Evolutionary conservation across 331 rosid species (phyloP), one percentile per base, ranked within the genome.

Genomic region (Acacia concinna): DNA sequence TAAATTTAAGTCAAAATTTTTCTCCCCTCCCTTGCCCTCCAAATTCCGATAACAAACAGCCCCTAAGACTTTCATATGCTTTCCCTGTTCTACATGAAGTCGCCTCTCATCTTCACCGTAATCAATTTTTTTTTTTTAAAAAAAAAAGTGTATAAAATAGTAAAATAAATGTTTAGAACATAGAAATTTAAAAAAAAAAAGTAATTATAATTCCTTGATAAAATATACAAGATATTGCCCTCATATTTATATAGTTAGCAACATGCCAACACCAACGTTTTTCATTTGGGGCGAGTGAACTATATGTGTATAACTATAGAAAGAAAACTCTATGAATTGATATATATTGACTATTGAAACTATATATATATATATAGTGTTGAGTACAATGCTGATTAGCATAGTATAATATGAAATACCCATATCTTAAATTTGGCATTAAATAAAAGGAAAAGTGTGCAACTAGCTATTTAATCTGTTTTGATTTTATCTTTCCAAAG

Each of bases 1-100:
- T n/a, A n/a, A n/a, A n/a, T n/a, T n/a, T n/a, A n/a, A n/a, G n/a
- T n/a, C n/a, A n/a, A n/a, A n/a, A n/a, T n/a, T n/a, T n/a, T n/a
- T n/a, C n/a, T n/a, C n/a, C n/a, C n/a, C n/a, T n/a, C n/a, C n/a
- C n/a, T n/a, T n/a, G n/a, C n/a, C n/a, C n/a, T n/a, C n/a, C n/a
- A n/a, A n/a, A n/a, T n/a, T n/a, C n/a, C n/a, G n/a, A n/a, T n/a
- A n/a, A n/a, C n/a, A n/a, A n/a, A n/a, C n/a, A n/a, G n/a, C n/a
- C n/a, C n/a, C n/a, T n/a, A n/a, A n/a, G 37, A 74, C 20, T 41
- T 47, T 84, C 18, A 27, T 64, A 54, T 43, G 51, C 41, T 44
- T 59, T 77, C 12, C 28, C 38, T 67, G 64, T 18, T 44, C 14
- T 65, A 3, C 25, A 46, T 13, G 38, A 17, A 28, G 69, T 34